Conservation (phyloP, 1,139 yeast species). For the Yamadazyma mexicana region DNA sequence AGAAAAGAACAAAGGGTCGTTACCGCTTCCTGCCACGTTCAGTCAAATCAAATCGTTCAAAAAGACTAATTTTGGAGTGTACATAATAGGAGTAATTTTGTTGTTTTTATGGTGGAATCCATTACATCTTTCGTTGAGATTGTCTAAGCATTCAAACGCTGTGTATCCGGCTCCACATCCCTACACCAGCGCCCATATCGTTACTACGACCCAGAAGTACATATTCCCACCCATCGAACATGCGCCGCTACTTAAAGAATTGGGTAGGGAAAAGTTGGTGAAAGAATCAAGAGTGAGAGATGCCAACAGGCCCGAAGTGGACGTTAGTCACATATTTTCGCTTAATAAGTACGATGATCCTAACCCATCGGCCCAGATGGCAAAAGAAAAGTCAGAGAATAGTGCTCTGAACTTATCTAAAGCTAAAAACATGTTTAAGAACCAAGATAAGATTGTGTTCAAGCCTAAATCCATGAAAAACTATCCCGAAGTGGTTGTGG, state of each 20-base stretch:
- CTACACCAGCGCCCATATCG: constrained; percentile 28
- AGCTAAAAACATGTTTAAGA: constrained; percentile 60
- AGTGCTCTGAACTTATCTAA: constrained; percentile 34
- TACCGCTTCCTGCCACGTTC: constrained; percentile 40
- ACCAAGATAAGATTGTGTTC: constrained; percentile 63
- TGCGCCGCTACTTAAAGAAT: constrained; percentile 55
- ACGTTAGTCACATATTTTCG: constrained; percentile 30
- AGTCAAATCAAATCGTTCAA: constrained; percentile 15
- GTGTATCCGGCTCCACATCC: constrained; percentile 38
- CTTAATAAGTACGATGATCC: constrained; percentile 50
- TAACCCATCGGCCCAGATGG: constrained; percentile 33
- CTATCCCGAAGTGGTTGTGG: constrained; percentile 71
- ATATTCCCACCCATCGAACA: constrained; percentile 72
- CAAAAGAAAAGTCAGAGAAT: constrained; percentile 42
- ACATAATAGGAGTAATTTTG: constrained; percentile 19
- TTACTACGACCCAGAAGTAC: constrained; percentile 49
- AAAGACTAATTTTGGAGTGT: constrained; percentile 18
- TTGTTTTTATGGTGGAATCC: constrained; percentile 30
- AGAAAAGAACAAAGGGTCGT: constrained; percentile 19
- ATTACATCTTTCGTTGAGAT: constrained; percentile 11
- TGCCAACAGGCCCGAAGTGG: constrained; percentile 38
- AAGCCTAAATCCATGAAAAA: constrained; percentile 38
- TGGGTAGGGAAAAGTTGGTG: constrained; percentile 54
- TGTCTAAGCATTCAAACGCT: constrained; percentile 10
- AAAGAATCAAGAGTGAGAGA: constrained; percentile 41